Base-by-base conservation (phyloP, 1,284 basidiomycete species). In the Sanghuangporus sanghuang region DNA sequence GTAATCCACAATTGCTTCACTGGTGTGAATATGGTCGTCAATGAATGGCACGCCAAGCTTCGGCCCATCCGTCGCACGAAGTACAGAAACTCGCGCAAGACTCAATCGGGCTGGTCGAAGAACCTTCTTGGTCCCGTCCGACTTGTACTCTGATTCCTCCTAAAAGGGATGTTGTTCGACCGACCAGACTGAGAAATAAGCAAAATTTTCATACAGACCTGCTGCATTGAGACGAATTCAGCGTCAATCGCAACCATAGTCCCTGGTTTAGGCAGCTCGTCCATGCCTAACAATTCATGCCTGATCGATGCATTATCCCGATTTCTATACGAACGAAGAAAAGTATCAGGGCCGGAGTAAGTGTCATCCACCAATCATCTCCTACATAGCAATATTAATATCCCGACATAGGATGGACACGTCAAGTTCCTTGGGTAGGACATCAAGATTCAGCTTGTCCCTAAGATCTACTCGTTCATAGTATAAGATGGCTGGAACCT, bases 1-100 rank as follows among this genome's bases (percentile, higher is more conserved):
- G 73, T 98, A 98, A 76, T 99, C 95, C 11, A 98, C 93, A 54
- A 99, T 93, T 2, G 86, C 83, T 73, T 98, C 97, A 68, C 90
- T 96, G 1, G 95, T 98, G 70, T 95, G 90, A 57, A 99, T 98
- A 71, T 99, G 93, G 71, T 99, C 97, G 70, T 99, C 97, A 70
- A 99, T 98, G 76, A 98, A 98, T 0, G 96, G 95, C 14, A 90
- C 75, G 6, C 92, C 93, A 70, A 92, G 86, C 67, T 86, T 85
- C 0, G 79, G 77, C 0, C 93, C 95, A 68, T 92, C 84, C 9
- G 56, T 18, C 6, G 95, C 96, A 6, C 97, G 85, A 54, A 99
- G 75, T 1, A 98, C 96, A 0, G 95, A 98, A 0, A 99, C 96
- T 23, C 97, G 86, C 16, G 97, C 97, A 1, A 99, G 82, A 56